Percentiles rank a stretch among this genome's conserved stretches.
Conservation (phyloP, 371 early-diverging fungal genomes). For the Apophysomyces trapeziformis region DNA sequence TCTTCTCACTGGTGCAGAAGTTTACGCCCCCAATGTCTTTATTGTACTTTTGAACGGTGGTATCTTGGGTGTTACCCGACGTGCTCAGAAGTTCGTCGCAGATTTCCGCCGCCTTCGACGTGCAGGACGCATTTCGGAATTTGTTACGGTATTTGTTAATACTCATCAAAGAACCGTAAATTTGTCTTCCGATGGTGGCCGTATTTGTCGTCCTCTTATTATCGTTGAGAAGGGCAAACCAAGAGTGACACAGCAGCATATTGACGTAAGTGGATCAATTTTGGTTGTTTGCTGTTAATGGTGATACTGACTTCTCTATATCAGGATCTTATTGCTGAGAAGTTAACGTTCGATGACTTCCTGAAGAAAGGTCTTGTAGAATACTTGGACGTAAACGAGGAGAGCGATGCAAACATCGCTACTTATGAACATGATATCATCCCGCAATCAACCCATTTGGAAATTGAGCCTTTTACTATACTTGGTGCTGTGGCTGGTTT, state of each 20-base stretch:
- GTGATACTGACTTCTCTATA: constrained; percentile 7
- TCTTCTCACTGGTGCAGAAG: constrained; percentile 80
- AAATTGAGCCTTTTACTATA: constrained; percentile 98
- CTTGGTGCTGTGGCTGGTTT: constrained; percentile 98
- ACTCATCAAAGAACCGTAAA: constrained; percentile 85
- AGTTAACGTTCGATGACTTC: constrained; percentile 89
- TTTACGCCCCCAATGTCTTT: constrained; percentile 76
- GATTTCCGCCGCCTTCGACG: constrained; percentile 89
- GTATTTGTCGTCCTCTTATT: constrained; percentile 98
- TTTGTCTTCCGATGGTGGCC: constrained; percentile 97
- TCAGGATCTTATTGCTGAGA: constrained; percentile 61
- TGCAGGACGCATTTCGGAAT: constrained; percentile 86
- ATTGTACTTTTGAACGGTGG: constrained; percentile 94
- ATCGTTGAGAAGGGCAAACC: constrained; percentile 90
- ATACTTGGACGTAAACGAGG: constrained; percentile 99
- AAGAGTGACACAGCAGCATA: constrained; percentile 74
- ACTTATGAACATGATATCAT: constrained; percentile 86
- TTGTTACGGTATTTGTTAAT: constrained; percentile 94
- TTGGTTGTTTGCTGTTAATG: neutral
- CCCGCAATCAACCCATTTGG: constrained; percentile 93
- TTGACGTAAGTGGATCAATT: constrained; percentile 46
- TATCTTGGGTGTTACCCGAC: constrained; percentile 87
- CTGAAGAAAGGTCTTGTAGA: constrained; percentile 95
- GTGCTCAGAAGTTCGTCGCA: constrained; percentile 77
- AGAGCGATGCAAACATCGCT: constrained; percentile 96